Percentiles rank a stretch among this genome's conserved stretches.
These are phyloP conservation scores for Mollisiaceae sp. DNA, from an alignment of 2,329 filamentous ascomycete genomes.

Conservation along the genomic window DNA sequence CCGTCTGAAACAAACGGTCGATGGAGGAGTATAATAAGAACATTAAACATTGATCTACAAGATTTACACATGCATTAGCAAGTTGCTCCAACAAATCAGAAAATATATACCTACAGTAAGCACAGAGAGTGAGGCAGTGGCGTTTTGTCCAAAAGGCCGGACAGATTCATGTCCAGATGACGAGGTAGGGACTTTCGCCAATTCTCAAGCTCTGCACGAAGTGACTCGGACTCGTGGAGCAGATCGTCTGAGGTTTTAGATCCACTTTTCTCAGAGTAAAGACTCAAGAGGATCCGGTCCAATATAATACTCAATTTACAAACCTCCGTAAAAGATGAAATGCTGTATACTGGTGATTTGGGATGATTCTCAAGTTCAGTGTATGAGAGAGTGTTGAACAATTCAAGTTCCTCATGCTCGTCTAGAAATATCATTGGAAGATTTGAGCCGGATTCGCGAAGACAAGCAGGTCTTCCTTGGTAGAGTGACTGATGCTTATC, in stretches of 20 bases:
- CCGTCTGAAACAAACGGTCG: slow-evolving; percentile 57
- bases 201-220: slow-evolving; percentile 49
- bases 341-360: slow-evolving; percentile 48
- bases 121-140: slow-evolving; percentile 53
- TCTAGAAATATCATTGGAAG: slow-evolving; percentile 56
- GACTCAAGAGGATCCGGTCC: slow-evolving; percentile 51
- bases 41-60: slow-evolving; percentile 52
- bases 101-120: slow-evolving; percentile 38
- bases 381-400: slow-evolving; percentile 54
- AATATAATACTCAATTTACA: slow-evolving; percentile 54
- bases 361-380: slow-evolving; percentile 40
- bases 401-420: slow-evolving; percentile 57
- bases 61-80: neutral
- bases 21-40: slow-evolving; percentile 57
- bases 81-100: neutral
- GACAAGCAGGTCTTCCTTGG: slow-evolving; percentile 55
- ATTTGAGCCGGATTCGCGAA: slow-evolving; percentile 52
- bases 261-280: slow-evolving; percentile 51
- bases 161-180: slow-evolving; percentile 48
- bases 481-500: slow-evolving; percentile 62
- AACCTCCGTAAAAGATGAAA: slow-evolving; percentile 49
- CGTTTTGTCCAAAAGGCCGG: slow-evolving; percentile 36
- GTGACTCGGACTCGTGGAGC: slow-evolving; percentile 43
- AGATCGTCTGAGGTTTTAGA: slow-evolving; percentile 42
- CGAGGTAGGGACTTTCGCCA: slow-evolving; percentile 50